These are phyloP conservation scores for Mayamaea pseudoterrestris DNA, from an alignment of 108 stramenopile genomes.

Conservation along the genomic window DNA sequence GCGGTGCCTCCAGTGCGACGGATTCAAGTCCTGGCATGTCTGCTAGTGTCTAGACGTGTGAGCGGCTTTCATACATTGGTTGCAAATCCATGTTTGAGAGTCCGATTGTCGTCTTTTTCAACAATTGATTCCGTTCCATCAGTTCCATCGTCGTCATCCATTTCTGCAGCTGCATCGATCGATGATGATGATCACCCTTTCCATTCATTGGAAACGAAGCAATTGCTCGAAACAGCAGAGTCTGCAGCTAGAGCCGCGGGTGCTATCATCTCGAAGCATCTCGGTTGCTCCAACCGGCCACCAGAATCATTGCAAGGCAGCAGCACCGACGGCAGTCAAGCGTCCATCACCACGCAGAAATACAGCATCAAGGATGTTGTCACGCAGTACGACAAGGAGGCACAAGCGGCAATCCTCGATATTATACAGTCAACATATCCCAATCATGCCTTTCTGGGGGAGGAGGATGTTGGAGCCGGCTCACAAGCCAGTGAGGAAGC, in stretches of 20 bases:
- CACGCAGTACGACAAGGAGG: slow-evolving; percentile 7
- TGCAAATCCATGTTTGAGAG: no score
- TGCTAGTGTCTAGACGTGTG: no score
- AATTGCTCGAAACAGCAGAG: slow-evolving; percentile 4
- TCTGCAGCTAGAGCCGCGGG: slow-evolving; percentile 9
- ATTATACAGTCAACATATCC: slow-evolving; percentile 49
- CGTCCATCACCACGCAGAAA: slow-evolving; percentile 2
- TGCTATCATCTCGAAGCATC: slow-evolving; percentile 1
- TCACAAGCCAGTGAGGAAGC: slow-evolving; percentile 64
- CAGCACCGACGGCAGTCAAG: background rate
- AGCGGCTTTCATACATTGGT: no score
- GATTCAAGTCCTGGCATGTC: no score
- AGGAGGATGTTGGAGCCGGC: slow-evolving; percentile 80
- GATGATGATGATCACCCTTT: no score
- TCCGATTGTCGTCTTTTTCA: no score
- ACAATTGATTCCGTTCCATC: no score
- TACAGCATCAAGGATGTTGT: slow-evolving; percentile 12
- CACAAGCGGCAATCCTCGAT: slow-evolving; percentile 22
- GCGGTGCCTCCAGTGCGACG: no score
- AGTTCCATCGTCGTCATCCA: no score
- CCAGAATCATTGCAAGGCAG: background rate
- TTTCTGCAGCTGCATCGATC: no score
- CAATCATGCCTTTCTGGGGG: slow-evolving; percentile 67
- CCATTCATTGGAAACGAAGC: no score
- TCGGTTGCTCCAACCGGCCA: slow-evolving; percentile 1